Evolutionary conservation across 495 filamentous ascomycete species (phyloP).

Genomic region (Copromyces sp.): DNA sequence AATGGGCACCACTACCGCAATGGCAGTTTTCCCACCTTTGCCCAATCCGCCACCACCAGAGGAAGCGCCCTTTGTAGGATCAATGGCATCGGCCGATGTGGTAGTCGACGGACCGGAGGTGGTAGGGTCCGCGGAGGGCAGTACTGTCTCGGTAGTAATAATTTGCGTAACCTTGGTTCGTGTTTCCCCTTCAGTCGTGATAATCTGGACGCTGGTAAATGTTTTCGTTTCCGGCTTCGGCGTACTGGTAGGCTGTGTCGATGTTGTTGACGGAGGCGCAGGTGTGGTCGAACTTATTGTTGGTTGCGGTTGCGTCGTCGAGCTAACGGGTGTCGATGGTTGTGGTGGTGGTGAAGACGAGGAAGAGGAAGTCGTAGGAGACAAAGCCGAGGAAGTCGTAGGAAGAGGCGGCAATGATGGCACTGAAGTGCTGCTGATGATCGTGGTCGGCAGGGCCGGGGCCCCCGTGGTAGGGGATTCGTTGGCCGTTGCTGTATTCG

Average conservation of each 20-base stretch:
- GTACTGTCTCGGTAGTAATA: constrained; percentile 13
- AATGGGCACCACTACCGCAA: constrained; percentile 91
- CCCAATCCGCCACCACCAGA: constrained; percentile 23
- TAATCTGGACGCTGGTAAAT: background rate
- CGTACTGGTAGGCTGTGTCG: constrained; percentile 15
- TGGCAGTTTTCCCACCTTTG: constrained; percentile 59
- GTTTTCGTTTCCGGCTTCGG: background rate
- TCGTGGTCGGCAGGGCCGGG: background rate
- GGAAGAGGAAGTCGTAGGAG: constrained; percentile 3
- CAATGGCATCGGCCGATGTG: constrained; percentile 21
- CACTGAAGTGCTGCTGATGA: constrained; percentile 1
- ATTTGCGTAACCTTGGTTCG: constrained; percentile 17
- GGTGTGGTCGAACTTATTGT: constrained; percentile 20
- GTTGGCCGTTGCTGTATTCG: constrained; percentile 14
- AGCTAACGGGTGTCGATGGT: constrained; percentile 4
- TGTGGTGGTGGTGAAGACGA: constrained; percentile 3
- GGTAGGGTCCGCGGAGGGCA: background rate
- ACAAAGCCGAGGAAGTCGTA: background rate
- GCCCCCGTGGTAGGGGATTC: constrained; percentile 9
- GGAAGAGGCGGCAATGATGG: background rate
- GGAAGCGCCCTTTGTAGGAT: constrained; percentile 15
- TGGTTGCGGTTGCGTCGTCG: constrained; percentile 6
- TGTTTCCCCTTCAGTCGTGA: constrained; percentile 9
- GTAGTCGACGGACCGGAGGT: constrained; percentile 14
- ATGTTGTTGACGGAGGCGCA: constrained; percentile 13